These are phyloP conservation scores for Spiraea crenata DNA, from an alignment of 331 rosid species.

Conservation along the genomic window DNA sequence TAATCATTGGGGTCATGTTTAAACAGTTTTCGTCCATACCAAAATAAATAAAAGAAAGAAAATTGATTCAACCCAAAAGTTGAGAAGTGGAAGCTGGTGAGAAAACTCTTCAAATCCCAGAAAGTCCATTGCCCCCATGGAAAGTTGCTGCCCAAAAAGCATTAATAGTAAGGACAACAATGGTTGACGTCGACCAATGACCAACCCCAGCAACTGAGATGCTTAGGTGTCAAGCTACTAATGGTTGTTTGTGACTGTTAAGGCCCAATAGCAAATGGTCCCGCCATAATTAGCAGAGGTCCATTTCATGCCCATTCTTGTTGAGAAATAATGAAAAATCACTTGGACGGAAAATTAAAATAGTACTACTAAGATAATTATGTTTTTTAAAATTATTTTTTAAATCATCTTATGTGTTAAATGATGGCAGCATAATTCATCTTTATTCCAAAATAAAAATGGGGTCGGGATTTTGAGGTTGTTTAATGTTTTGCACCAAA, in stretches of 20 bases:
- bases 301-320: too few relatives aligned
- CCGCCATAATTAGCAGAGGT: too few relatives aligned
- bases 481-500: not conserved
- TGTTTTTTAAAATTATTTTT: too few relatives aligned
- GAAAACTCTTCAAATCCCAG: constrained; percentile 6
- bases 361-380: too few relatives aligned
- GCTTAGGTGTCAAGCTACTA: constrained; percentile 7
- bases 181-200: constrained; percentile 18
- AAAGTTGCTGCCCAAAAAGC: not conserved
- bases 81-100: constrained; percentile 11
- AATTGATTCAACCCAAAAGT: not conserved
- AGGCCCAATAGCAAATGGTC: not conserved
- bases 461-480: too few relatives aligned
- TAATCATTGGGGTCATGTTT: too few relatives aligned
- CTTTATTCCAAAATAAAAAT: not conserved
- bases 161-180: not conserved
- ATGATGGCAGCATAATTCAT: not conserved
- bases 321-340: not conserved
- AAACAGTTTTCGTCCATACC: too few relatives aligned
- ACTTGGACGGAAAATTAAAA: not conserved
- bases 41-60: not conserved
- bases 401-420: too few relatives aligned
- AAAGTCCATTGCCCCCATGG: constrained; percentile 2
- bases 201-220: constrained; percentile 3
- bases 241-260: not conserved